Percentiles rank a stretch among this genome's conserved stretches.
Evolutionary conservation across 1,139 yeast genomes (phyloP).

Genomic region (Yamadazyma jaroonii): DNA sequence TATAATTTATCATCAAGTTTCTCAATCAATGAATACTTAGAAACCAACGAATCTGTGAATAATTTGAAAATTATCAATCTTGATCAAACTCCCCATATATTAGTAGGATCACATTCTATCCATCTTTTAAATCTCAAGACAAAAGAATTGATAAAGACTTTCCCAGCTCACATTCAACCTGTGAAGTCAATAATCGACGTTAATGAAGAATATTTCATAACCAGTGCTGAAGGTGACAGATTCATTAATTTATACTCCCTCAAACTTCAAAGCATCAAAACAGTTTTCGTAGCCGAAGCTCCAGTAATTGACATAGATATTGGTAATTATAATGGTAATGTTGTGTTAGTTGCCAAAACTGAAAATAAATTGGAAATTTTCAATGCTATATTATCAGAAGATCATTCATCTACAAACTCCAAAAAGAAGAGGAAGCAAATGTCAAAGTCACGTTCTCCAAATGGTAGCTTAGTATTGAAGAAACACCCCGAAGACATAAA

Average conservation of each 20-base stretch:
- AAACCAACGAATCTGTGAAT: constrained; percentile 31
- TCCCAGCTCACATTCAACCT: constrained; percentile 75
- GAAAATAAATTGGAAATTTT: constrained; percentile 67
- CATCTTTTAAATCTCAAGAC: constrained; percentile 45
- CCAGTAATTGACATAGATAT: constrained; percentile 48
- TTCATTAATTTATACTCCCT: constrained; percentile 70
- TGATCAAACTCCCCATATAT: constrained; percentile 42
- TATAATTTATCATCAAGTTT: constrained; percentile 42
- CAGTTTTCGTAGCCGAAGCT: constrained; percentile 66
- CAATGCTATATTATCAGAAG: constrained; percentile 45
- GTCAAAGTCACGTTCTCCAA: constrained; percentile 48
- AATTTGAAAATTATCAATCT: constrained; percentile 34
- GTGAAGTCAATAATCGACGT: constrained; percentile 46
- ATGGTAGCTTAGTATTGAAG: constrained; percentile 38
- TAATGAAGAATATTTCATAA: constrained; percentile 48
- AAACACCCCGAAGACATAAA: constrained; percentile 43
- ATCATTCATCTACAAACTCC: constrained; percentile 16
- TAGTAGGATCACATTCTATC: constrained; percentile 65
- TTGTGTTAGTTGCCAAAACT: constrained; percentile 54
- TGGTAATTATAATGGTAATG: constrained; percentile 32
- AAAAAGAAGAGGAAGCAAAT: constrained; percentile 38
- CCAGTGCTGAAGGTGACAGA: constrained; percentile 76
- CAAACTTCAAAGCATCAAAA: constrained; percentile 34
- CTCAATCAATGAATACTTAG: constrained; percentile 36
- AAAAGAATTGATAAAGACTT: constrained; percentile 41